Conservation (phyloP, 768 basidiomycete genomes). For the Rhodotorula kratochvilovae region DNA sequence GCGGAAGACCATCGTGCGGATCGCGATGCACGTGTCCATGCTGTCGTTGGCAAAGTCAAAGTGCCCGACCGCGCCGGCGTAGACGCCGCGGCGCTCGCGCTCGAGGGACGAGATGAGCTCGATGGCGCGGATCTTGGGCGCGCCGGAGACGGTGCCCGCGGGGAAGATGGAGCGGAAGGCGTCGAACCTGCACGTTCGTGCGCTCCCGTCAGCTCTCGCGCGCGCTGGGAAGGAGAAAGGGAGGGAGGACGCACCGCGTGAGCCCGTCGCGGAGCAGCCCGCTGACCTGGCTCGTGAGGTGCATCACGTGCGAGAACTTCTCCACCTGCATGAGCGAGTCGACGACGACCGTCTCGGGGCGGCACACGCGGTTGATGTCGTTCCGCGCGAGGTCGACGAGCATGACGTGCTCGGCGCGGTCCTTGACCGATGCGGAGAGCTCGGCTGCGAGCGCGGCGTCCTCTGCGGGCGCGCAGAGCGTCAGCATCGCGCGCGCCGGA, state of each 20-base stretch:
- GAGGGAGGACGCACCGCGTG: conserved; percentile 59
- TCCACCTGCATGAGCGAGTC: conserved; percentile 90
- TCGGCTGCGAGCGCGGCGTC: conserved; percentile 71
- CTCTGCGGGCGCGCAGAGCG: no score
- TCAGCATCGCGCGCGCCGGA: no score
- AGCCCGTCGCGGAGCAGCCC: conserved; percentile 74
- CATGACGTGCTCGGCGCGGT: conserved; percentile 98
- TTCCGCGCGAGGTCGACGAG: conserved; percentile 95
- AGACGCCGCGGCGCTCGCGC: conserved; percentile 82
- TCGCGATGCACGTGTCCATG: conserved; percentile 98
- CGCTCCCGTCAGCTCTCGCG: background rate
- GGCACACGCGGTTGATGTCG: conserved; percentile 95
- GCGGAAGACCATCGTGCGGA: conserved; percentile 96
- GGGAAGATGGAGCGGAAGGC: conserved; percentile 99
- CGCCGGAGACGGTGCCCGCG: conserved; percentile 95
- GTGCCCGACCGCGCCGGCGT: conserved; percentile 95
- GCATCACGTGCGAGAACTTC: conserved; percentile 97
- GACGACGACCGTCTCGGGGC: conserved; percentile 89
- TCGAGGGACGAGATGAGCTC: conserved; percentile 84
- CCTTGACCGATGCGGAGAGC: conserved; percentile 80
- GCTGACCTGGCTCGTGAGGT: conserved; percentile 91
- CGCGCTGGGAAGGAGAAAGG: background rate
- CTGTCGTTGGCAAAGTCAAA: conserved; percentile 78
- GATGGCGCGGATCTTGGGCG: conserved; percentile 97
- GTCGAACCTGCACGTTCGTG: conserved; percentile 65